These are phyloP conservation scores for Psilocybe cyanescens DNA, from an alignment of 768 basidiomycete genomes.

Conservation along the genomic window DNA sequence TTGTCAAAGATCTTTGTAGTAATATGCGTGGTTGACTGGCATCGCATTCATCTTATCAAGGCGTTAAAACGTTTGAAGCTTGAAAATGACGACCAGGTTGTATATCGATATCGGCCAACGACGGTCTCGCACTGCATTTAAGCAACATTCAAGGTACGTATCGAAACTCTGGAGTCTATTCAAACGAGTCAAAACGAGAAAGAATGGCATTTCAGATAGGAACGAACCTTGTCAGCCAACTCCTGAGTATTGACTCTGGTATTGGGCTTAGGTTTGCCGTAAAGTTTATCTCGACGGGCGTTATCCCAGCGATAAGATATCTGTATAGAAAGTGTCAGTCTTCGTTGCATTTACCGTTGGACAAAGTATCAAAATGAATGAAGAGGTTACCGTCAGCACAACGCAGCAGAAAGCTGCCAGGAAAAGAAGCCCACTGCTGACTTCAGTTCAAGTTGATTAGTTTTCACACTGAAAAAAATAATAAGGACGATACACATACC, in stretches of 20 bases:
- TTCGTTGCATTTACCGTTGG: too few species aligned
- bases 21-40: too few species aligned
- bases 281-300: slow-evolving; percentile 49
- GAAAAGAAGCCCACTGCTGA: slow-evolving; percentile 45
- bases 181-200: neutral
- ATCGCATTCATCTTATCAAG: too few species aligned
- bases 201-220: neutral
- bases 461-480: neutral
- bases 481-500: slow-evolving; percentile 32
- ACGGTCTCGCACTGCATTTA: neutral
- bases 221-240: slow-evolving; percentile 65
- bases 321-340: slow-evolving; percentile 31
- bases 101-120: too few species aligned
- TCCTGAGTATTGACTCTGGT: slow-evolving; percentile 63
- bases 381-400: slow-evolving; percentile 51
- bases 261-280: slow-evolving; percentile 52
- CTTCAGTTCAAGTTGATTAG: neutral
- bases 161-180: slow-evolving; percentile 64
- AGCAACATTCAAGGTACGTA: slow-evolving; percentile 41
- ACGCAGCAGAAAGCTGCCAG: slow-evolving; percentile 57
- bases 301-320: slow-evolving; percentile 69
- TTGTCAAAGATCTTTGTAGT: too few species aligned
- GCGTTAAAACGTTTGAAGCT: too few species aligned
- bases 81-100: too few species aligned
- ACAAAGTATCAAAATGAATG: too few species aligned